These are phyloP conservation scores for Phlyctochytrium planicorne DNA, from an alignment of 192 early-diverging fungal genomes.

Conservation along the genomic window DNA sequence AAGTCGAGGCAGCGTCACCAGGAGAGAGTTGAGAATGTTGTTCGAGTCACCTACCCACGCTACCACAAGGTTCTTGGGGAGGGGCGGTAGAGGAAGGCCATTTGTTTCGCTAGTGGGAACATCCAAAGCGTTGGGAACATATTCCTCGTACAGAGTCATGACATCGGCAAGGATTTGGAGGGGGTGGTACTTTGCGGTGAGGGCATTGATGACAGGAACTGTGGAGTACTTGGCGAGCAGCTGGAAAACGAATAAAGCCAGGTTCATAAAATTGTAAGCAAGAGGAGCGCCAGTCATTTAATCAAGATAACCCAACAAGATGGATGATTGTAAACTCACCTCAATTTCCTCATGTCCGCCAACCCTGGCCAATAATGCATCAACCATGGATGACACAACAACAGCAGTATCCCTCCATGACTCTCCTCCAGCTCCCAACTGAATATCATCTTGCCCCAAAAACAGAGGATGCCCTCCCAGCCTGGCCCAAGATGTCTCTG, in stretches of 20 bases:
- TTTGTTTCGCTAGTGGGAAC: background rate
- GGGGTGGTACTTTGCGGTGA: conserved; percentile 94
- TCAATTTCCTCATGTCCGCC: conserved; percentile 87
- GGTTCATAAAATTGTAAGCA: background rate
- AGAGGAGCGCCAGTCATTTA: background rate
- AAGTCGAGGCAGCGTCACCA: conserved; percentile 85
- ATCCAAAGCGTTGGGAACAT: conserved; percentile 33
- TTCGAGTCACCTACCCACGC: conserved; percentile 99
- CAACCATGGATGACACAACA: conserved; percentile 95
- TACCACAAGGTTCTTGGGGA: conserved; percentile 67
- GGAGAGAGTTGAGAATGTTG: conserved; percentile 90
- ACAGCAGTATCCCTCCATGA: conserved; percentile 83
- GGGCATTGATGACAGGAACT: conserved; percentile 94
- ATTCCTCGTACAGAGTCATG: conserved; percentile 89
- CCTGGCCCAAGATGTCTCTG: conserved; percentile 87
- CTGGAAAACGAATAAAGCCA: conserved; percentile 31
- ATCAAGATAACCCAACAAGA: no score
- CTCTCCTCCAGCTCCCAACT: conserved; percentile 89
- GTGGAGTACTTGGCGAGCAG: conserved; percentile 80
- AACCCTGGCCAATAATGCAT: conserved; percentile 92
- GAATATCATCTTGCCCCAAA: conserved; percentile 92
- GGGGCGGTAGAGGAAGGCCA: conserved; percentile 36
- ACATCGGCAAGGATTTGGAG: conserved; percentile 96
- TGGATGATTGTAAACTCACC: conserved; percentile 34
- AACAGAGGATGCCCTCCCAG: conserved; percentile 97